Evolutionary conservation across 441 rosid genomes (phyloP), one percentile per base, ranked within the genome.

Genomic region (Arabidopsis hybrid): DNA sequence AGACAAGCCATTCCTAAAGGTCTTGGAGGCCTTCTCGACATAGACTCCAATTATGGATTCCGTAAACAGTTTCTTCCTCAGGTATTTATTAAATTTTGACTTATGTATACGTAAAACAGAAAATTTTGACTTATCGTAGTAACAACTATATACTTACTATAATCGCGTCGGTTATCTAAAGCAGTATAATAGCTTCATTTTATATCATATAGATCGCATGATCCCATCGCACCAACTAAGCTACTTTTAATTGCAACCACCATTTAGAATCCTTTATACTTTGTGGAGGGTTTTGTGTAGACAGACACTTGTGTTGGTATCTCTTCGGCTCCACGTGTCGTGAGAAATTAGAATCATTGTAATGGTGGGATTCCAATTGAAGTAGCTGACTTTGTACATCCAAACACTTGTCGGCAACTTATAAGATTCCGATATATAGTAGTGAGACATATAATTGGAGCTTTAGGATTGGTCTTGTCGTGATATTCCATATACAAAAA

Each of bases 1-100:
- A 85, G 97, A 69, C 97, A 92, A 74, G 92, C 97, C 14, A 85
- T 92, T 65, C 97, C 99, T 4, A 67, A 85, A 13, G 99, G 97
- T 17, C 64, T 16, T 3, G 83, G 88, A 35, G 98, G 99, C 12
- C 64, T 96, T 18, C 72, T 90, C 39, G 89, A 89, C 40, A 53
- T 75, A 7, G 89, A 94, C 73, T 52, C 94, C 2, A 92, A 92
- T 79, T 89, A 1, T 62, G 99, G 99, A 7, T 5, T 92, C 18
- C 85, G 97, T 60, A 92, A 87, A 82, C 86, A 75, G 52, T 89
- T 91, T 79, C 92, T 94, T 58, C 98, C 97, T 8, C 96, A 85
- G 97, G 98, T 93, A 72, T 4, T 59, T 36, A 8, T 58, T 16
- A 16, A 1, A 21, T 39, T 40, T 17, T 16, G 12, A 43, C 49